These are phyloP conservation scores for Aspergillus haitiensis DNA, from an alignment of 495 filamentous ascomycete genomes.

Conservation along the genomic window DNA sequence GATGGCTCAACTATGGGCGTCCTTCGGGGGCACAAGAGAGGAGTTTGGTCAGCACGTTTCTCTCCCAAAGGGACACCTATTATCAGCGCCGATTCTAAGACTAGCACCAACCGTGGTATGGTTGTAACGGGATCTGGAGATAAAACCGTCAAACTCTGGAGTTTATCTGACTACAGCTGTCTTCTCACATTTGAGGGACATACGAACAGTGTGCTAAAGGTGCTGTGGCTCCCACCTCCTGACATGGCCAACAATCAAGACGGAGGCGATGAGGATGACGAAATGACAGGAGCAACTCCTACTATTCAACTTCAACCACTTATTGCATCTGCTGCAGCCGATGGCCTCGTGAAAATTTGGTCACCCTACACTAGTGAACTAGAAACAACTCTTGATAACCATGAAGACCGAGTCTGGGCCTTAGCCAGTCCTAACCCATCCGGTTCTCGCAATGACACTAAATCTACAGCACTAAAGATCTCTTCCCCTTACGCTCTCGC, in stretches of 20 bases:
- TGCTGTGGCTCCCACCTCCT: constrained; percentile 78
- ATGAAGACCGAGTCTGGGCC: constrained; percentile 91
- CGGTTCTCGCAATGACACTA: constrained; percentile 40
- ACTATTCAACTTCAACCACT: constrained; percentile 49
- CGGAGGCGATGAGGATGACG: constrained; percentile 41
- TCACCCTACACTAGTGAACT: constrained; percentile 76
- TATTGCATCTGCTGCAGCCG: constrained; percentile 84
- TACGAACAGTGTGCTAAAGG: constrained; percentile 90
- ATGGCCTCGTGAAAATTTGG: constrained; percentile 98
- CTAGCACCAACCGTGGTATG: constrained; percentile 64
- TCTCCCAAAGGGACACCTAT: constrained; percentile 75
- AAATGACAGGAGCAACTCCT: constrained; percentile 28
- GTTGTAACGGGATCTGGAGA: constrained; percentile 88
- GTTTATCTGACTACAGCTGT: constrained; percentile 86
- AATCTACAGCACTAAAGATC: constrained; percentile 32
- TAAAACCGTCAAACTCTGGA: constrained; percentile 96
- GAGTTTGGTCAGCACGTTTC: constrained; percentile 93
- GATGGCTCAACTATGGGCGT: constrained; percentile 87
- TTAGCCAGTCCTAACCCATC: constrained; percentile 66
- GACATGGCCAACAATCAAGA: constrained; percentile 35
- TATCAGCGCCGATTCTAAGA: constrained; percentile 63
- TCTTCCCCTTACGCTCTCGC: constrained; percentile 64
- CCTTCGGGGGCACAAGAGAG: constrained; percentile 85
- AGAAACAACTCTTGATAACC: constrained; percentile 89
- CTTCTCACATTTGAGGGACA: constrained; percentile 94